Evolutionary conservation across 495 filamentous ascomycete genomes (phyloP).

Genomic region (Sporormia fimetaria): DNA sequence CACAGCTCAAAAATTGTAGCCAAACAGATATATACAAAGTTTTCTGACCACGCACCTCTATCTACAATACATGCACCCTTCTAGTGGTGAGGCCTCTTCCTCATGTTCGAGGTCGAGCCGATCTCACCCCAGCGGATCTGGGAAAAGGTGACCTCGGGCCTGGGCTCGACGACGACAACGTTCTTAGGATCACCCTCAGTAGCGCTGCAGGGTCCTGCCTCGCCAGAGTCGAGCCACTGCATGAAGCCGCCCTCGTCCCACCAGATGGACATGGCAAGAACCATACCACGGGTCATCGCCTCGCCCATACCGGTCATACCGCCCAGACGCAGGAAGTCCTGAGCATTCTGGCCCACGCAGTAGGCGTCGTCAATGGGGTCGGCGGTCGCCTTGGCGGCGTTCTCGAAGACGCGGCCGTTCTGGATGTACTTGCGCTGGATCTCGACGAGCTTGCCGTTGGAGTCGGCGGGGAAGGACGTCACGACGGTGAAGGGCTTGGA

Average conservation of each 20-base stretch:
- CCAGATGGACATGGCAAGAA: slow-evolving; percentile 55
- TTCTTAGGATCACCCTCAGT: slow-evolving; percentile 27
- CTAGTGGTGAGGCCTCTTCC: no score
- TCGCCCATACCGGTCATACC: slow-evolving; percentile 29
- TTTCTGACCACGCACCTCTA: no score
- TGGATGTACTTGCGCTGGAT: slow-evolving; percentile 66
- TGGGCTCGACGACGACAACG: slow-evolving; percentile 23
- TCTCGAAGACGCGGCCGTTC: slow-evolving; percentile 47
- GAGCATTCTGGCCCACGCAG: slow-evolving; percentile 14
- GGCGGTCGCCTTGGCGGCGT: slow-evolving; percentile 22
- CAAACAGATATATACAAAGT: no score
- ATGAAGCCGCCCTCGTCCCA: slow-evolving; percentile 47
- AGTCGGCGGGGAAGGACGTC: slow-evolving; percentile 55
- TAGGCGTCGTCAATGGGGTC: slow-evolving; percentile 22
- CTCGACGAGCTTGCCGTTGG: slow-evolving; percentile 44
- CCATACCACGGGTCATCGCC: slow-evolving; percentile 48
- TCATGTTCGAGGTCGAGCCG: slow-evolving; percentile 24
- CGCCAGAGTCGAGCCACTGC: slow-evolving; percentile 50
- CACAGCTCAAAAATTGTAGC: no score
- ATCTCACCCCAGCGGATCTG: slow-evolving; percentile 32
- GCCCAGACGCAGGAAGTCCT: slow-evolving; percentile 19
- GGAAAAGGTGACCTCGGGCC: slow-evolving; percentile 26
- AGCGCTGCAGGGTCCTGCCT: slow-evolving; percentile 48
- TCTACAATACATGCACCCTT: no score
- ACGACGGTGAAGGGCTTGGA: slow-evolving; percentile 52